Percentiles rank a stretch among this genome's conserved stretches.
phyloP scores from a whole-genome alignment of 768 basidiomycete species.

The Pisolithus orientalis region DNA sequence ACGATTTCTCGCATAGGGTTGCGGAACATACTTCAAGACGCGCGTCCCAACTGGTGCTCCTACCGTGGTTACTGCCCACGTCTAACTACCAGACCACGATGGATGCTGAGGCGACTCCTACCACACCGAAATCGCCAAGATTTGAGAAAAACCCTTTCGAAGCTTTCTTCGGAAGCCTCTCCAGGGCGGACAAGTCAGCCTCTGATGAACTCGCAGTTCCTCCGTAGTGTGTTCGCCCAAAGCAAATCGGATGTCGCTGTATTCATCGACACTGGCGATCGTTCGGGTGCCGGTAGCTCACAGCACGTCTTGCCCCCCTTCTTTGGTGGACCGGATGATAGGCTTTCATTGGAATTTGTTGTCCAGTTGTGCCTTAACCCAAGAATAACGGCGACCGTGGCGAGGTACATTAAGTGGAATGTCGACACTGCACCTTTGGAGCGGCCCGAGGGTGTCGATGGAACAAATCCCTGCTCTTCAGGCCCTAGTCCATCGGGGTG shows the following conservation, averaged over 20 bases:
- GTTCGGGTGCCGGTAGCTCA: slow-evolving; percentile 21
- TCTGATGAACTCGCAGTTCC: slow-evolving; percentile 74
- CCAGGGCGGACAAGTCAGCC: slow-evolving; percentile 34
- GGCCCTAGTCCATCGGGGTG: slow-evolving; percentile 16
- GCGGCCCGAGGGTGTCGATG: slow-evolving; percentile 19
- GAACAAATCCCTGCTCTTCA: slow-evolving; percentile 24
- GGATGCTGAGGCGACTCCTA: slow-evolving; percentile 5
- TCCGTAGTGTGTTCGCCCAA: slow-evolving; percentile 72
- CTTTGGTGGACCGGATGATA: slow-evolving; percentile 92
- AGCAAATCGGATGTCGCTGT: slow-evolving; percentile 73
- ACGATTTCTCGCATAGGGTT: slow-evolving; percentile 67
- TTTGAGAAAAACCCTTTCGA: slow-evolving; percentile 63
- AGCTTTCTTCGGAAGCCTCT: slow-evolving; percentile 39
- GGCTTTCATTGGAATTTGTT: slow-evolving; percentile 78
- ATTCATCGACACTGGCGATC: slow-evolving; percentile 64
- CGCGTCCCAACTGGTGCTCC: slow-evolving; percentile 66
- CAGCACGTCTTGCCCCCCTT: slow-evolving; percentile 84
- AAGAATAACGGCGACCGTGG: slow-evolving; percentile 64
- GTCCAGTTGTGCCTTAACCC: slow-evolving; percentile 74
- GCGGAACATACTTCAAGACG: slow-evolving; percentile 55
- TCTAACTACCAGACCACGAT: slow-evolving; percentile 1
- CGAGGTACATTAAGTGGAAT: slow-evolving; percentile 55
- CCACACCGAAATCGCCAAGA: slow-evolving; percentile 11
- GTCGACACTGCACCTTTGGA: slow-evolving; percentile 18
- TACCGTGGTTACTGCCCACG: slow-evolving; percentile 69